Conservation (phyloP, 257 asterid species). For the Linaria vulgaris region DNA sequence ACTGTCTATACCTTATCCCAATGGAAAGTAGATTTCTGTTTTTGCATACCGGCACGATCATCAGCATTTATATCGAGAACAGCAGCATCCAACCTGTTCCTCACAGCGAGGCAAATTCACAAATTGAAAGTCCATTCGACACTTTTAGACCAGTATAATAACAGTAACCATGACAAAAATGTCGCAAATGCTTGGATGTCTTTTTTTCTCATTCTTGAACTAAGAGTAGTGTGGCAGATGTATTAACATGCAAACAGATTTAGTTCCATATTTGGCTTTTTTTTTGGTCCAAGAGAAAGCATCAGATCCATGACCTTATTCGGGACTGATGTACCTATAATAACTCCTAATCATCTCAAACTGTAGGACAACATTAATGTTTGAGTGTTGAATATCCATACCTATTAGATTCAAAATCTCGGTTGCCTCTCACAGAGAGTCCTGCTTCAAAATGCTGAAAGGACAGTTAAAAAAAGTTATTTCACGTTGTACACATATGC, state of each 20-base stretch:
- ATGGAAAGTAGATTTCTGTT: conserved; percentile 78
- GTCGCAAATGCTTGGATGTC: too few relatives aligned
- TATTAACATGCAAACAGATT: too few relatives aligned
- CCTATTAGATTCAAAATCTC: conserved; percentile 79
- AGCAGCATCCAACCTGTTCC: conserved; percentile 81
- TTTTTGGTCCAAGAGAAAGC: neutral
- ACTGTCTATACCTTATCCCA: conserved; percentile 83
- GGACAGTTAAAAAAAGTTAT: conserved; percentile 21
- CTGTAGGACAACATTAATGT: conserved; percentile 2
- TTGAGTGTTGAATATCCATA: conserved; percentile 21
- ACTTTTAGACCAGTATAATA: neutral
- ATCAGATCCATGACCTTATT: conserved; percentile 13
- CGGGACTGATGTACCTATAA: conserved; percentile 1
- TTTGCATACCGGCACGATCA: conserved; percentile 59
- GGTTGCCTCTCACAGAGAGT: conserved; percentile 66
- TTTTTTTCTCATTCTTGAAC: too few relatives aligned
- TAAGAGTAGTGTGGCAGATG: too few relatives aligned
- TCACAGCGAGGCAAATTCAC: conserved; percentile 12
- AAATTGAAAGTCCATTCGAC: neutral
- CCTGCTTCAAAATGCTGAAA: conserved; percentile 98
- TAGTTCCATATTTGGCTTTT: neutral
- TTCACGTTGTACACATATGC: conserved; percentile 14
- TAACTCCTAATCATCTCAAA: conserved; percentile 8
- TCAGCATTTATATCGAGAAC: conserved; percentile 91
- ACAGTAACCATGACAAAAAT: too few relatives aligned